phyloP scores from a whole-genome alignment of 768 basidiomycete genomes.

The Amanita subjunquillea region DNA sequence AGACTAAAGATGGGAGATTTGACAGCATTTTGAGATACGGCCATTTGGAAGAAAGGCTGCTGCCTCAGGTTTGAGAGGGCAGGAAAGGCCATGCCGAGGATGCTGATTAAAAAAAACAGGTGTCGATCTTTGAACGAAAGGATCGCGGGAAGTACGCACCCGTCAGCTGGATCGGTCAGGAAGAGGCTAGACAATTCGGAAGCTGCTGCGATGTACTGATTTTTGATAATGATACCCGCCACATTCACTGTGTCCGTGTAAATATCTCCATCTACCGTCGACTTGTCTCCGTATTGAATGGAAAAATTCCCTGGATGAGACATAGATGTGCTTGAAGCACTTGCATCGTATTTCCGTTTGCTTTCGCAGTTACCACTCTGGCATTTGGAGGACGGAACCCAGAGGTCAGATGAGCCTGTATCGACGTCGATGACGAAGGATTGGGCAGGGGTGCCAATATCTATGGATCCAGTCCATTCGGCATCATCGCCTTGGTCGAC shows the following conservation, averaged over 20 bases:
- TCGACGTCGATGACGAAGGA: constrained; percentile 19
- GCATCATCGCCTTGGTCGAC: not conserved
- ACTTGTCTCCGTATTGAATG: constrained; percentile 33
- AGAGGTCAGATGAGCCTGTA: constrained; percentile 24
- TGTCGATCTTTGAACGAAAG: too few species aligned
- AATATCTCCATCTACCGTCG: constrained; percentile 22
- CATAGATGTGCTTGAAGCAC: constrained; percentile 8
- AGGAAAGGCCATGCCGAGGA: constrained; percentile 1
- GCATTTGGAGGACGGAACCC: constrained; percentile 19
- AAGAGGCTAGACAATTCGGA: not conserved
- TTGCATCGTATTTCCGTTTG: constrained; percentile 25
- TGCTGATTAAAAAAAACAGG: not conserved
- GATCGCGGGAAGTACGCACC: not conserved
- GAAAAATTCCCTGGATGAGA: constrained; percentile 14
- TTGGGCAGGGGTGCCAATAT: not conserved
- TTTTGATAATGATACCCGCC: constrained; percentile 13
- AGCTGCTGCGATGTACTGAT: not conserved
- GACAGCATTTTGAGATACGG: not conserved
- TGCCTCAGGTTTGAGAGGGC: not conserved
- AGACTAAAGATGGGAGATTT: not conserved
- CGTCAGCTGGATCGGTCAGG: not conserved
- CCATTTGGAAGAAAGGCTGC: not conserved
- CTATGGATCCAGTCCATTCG: not conserved
- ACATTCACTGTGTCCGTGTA: constrained; percentile 32
- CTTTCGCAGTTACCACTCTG: constrained; percentile 16